Evolutionary conservation across 345 rosid species (phyloP).

Genomic region (Murraya paniculata): DNA sequence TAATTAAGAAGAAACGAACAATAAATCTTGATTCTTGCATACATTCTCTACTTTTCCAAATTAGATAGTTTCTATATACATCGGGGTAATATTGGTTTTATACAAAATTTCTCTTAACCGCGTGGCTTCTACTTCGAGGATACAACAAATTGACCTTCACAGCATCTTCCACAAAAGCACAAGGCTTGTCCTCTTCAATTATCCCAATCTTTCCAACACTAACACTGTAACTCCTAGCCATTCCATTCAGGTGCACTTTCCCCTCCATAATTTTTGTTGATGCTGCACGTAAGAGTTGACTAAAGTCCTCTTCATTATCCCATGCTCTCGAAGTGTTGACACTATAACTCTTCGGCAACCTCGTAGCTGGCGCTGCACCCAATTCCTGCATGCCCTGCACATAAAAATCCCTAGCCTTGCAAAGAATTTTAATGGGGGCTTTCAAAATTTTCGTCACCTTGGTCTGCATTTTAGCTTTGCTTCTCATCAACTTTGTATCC

Average conservation of each 20-base stretch:
- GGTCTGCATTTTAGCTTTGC: slow-evolving; percentile 19
- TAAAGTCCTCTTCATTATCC: slow-evolving; percentile 18
- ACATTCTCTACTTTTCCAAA: too few relatives aligned
- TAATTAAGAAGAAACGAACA: too few relatives aligned
- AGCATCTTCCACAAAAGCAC: slow-evolving; percentile 30
- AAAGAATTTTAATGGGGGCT: slow-evolving; percentile 30
- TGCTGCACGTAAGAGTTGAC: slow-evolving; percentile 11
- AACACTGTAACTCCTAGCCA: slow-evolving; percentile 41
- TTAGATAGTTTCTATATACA: too few relatives aligned
- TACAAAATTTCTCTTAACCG: background rate
- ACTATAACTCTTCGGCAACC: slow-evolving; percentile 33
- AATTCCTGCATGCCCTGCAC: slow-evolving; percentile 28
- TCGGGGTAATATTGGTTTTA: background rate
- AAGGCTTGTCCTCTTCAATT: slow-evolving; percentile 41
- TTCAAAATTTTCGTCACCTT: slow-evolving; percentile 21
- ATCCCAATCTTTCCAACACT: slow-evolving; percentile 44
- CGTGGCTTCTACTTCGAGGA: slow-evolving; percentile 8
- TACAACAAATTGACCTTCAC: background rate
- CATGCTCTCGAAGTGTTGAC: slow-evolving; percentile 18
- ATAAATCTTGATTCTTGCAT: too few relatives aligned
- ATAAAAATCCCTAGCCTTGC: slow-evolving; percentile 37
- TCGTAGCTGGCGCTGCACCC: background rate
- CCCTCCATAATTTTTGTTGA: background rate
- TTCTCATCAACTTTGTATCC: slow-evolving; percentile 14
- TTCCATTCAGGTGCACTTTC: background rate